phyloP scores from a whole-genome alignment of 352 stramenopile genomes.

The Blastocystis sp. region DNA sequence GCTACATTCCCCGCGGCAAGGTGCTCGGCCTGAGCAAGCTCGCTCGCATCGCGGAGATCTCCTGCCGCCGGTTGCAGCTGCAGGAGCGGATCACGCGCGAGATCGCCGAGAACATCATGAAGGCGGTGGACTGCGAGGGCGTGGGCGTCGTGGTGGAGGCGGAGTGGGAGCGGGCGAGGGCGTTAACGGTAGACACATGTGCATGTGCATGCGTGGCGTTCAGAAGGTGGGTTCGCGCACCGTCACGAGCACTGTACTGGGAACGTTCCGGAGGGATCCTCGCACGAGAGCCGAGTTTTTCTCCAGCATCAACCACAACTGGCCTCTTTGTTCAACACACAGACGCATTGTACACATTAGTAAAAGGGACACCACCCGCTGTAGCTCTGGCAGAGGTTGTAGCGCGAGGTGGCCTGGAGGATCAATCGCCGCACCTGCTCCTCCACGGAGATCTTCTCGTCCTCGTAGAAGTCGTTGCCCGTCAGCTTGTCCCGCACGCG shows the following conservation, averaged over 20 bases:
- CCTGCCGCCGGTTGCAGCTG: conserved; percentile 91
- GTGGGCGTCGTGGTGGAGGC: conserved; percentile 97
- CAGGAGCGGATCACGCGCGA: conserved; percentile 98
- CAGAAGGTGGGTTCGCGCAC: conserved; percentile 93
- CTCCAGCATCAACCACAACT: conserved; percentile 71
- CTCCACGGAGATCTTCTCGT: conserved; percentile 76
- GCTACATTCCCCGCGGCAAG: conserved; percentile 88
- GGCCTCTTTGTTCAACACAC: conserved; percentile 26
- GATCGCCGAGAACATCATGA: conserved; percentile 94
- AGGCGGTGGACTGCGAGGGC: conserved; percentile 90
- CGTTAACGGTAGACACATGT: conserved; percentile 88
- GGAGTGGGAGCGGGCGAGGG: conserved; percentile 53
- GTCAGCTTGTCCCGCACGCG: conserved; percentile 98
- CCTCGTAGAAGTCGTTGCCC: conserved; percentile 90
- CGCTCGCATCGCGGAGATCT: conserved; percentile 93
- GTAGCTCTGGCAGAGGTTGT: conserved; percentile 98
- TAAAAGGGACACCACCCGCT: conserved; percentile 85
- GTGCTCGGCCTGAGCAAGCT: conserved; percentile 97
- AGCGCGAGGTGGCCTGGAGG: conserved; percentile 91
- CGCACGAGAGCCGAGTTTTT: conserved; percentile 83
- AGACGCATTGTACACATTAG: conserved; percentile 25
- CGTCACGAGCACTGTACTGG: conserved; percentile 91
- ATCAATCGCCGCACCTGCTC: conserved; percentile 97
- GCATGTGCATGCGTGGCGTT: conserved; percentile 98
- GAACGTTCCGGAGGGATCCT: conserved; percentile 81